Evolutionary conservation across 2,329 filamentous ascomycete species (phyloP).

Genomic region (Fusarium verrucosum): DNA sequence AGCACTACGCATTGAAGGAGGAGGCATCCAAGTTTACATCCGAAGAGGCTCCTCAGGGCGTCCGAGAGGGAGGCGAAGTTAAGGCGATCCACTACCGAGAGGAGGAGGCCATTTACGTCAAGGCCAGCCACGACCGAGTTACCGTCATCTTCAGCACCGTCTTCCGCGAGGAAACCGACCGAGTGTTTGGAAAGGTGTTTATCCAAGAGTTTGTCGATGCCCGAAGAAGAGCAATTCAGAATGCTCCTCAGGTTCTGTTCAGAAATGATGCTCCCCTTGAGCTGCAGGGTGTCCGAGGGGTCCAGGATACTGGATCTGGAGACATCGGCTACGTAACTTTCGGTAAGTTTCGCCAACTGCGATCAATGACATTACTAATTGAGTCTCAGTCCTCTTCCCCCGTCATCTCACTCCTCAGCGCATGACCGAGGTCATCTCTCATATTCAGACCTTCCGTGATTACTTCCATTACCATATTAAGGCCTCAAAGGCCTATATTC

Average conservation of each 20-base stretch:
- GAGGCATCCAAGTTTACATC: slow-evolving; percentile 92
- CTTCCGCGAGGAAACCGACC: slow-evolving; percentile 96
- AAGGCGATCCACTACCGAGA: slow-evolving; percentile 99
- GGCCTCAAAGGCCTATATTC: slow-evolving; percentile 98
- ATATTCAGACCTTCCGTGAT: slow-evolving; percentile 99
- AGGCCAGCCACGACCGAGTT: slow-evolving; percentile 95
- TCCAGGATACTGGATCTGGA: slow-evolving; percentile 77
- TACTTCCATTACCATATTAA: slow-evolving; percentile 99
- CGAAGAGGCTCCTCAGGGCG: slow-evolving; percentile 91
- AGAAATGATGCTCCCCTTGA: slow-evolving; percentile 93
- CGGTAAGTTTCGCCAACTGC: slow-evolving; percentile 63
- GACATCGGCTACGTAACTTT: slow-evolving; percentile 99
- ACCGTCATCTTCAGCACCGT: slow-evolving; percentile 99
- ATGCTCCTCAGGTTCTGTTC: slow-evolving; percentile 97
- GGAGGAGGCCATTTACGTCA: slow-evolving; percentile 98
- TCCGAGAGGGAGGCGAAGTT: slow-evolving; percentile 88
- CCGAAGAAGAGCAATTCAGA: slow-evolving; percentile 92
- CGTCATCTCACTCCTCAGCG: slow-evolving; percentile 90
- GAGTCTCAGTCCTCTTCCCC: slow-evolving; percentile 82
- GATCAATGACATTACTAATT: slow-evolving; percentile 31
- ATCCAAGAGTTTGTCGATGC: slow-evolving; percentile 99
- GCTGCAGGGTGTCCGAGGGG: slow-evolving; percentile 85
- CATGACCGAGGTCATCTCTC: slow-evolving; percentile 94
- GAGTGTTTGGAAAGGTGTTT: slow-evolving; percentile 98
- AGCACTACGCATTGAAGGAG: slow-evolving; percentile 86